Percentiles rank a stretch among this genome's conserved stretches.
phyloP scores from a whole-genome alignment of 1,284 basidiomycete species.

The Melampsora larici-populina region DNA sequence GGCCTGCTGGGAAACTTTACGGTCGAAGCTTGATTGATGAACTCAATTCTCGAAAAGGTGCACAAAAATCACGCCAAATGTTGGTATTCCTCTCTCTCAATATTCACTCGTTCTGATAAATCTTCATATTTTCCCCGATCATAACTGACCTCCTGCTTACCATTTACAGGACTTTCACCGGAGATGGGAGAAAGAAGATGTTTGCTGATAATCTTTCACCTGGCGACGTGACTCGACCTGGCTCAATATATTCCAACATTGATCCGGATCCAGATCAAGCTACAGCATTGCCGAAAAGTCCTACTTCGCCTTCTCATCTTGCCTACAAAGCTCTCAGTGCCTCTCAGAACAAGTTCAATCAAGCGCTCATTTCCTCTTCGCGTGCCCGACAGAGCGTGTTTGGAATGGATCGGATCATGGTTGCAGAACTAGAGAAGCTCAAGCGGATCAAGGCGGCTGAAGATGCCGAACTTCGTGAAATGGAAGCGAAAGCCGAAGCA shows the following conservation, averaged over 20 bases:
- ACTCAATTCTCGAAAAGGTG: constrained; percentile 36
- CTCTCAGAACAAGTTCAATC: constrained; percentile 20
- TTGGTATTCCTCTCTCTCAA: constrained; percentile 8
- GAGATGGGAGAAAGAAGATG: constrained; percentile 11
- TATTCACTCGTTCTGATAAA: neutral
- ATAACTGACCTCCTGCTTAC: neutral
- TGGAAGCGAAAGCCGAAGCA: constrained; percentile 27
- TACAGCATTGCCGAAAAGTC: constrained; percentile 2
- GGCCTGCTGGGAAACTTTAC: constrained; percentile 36
- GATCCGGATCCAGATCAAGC: constrained; percentile 13
- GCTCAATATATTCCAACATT: constrained; percentile 29
- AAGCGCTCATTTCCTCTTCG: constrained; percentile 30
- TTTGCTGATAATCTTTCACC: constrained; percentile 37
- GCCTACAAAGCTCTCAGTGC: constrained; percentile 30
- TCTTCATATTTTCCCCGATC: neutral
- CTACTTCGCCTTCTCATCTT: constrained; percentile 20
- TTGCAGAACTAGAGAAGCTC: constrained; percentile 35
- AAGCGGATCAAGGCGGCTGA: constrained; percentile 39
- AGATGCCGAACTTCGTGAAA: constrained; percentile 30
- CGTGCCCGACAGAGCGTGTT: constrained; percentile 38
- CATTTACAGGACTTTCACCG: constrained; percentile 24
- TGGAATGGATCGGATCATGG: constrained; percentile 41
- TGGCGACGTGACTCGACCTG: constrained; percentile 17
- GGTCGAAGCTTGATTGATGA: constrained; percentile 41
- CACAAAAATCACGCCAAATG: constrained; percentile 35